A percentile compares a stretch with the other conserved stretches of the same genome.
Evolutionary conservation across 352 stramenopile genomes (phyloP).

Genomic region (Phytopythium helicoides): DNA sequence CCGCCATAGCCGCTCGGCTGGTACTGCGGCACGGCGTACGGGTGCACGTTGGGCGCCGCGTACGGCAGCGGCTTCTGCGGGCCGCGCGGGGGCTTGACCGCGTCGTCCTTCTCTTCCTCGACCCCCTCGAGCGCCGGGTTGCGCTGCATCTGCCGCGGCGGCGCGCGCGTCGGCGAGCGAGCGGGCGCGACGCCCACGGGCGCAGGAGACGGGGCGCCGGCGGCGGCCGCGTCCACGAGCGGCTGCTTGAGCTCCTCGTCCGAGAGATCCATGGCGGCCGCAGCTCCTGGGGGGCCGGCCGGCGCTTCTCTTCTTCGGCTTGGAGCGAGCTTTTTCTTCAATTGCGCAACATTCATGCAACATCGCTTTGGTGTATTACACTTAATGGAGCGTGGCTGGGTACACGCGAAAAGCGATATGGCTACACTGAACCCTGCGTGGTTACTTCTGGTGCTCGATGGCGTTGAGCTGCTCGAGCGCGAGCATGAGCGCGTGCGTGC

Average conservation of each 20-base stretch:
- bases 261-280: slow-evolving; percentile 54
- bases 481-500: slow-evolving; percentile 88
- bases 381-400: too few relatives aligned
- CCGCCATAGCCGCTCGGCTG: slow-evolving; percentile 55
- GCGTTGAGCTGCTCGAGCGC: slow-evolving; percentile 86
- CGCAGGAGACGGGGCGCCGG: slow-evolving; percentile 1
- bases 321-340: slow-evolving; percentile 11
- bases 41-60: slow-evolving; percentile 69
- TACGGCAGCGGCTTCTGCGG: slow-evolving; percentile 51
- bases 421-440: slow-evolving; percentile 1
- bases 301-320: slow-evolving; percentile 23
- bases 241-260: slow-evolving; percentile 78
- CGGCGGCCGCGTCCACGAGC: slow-evolving; percentile 37
- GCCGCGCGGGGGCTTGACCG: neutral
- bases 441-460: slow-evolving; percentile 14
- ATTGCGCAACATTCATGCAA: too few relatives aligned
- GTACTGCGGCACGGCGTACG: slow-evolving; percentile 81
- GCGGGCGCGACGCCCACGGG: slow-evolving; percentile 4
- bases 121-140: slow-evolving; percentile 25
- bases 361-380: slow-evolving; percentile 12
- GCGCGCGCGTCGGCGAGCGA: slow-evolving; percentile 1
- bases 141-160: slow-evolving; percentile 5
- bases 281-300: slow-evolving; percentile 11
- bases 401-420: slow-evolving; percentile 10
- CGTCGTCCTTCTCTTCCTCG: slow-evolving; percentile 66